Evolutionary conservation across 305 asterid genomes (phyloP).

Genomic region (Lippia alba): DNA sequence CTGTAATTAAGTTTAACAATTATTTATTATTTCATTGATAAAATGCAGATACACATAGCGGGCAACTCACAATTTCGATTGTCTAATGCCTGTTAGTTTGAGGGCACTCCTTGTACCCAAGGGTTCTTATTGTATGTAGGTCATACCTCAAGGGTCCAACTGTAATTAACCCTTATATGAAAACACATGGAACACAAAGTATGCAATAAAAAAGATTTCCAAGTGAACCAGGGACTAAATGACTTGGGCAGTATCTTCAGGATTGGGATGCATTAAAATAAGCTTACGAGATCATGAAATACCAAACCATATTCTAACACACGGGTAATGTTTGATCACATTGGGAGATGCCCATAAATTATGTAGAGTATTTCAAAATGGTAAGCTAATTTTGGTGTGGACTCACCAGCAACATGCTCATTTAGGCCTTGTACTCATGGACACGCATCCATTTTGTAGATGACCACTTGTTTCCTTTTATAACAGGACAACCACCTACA

Average conservation of each 20-base stretch:
- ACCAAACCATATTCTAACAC: slow-evolving; percentile 6
- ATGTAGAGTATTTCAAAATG: slow-evolving; percentile 20
- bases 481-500: slow-evolving; percentile 90
- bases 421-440: slow-evolving; percentile 71
- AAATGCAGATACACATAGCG: too few relatives aligned
- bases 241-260: background rate
- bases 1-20: too few relatives aligned
- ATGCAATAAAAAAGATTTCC: background rate
- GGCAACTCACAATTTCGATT: too few relatives aligned
- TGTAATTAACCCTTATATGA: too few relatives aligned
- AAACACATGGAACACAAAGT: background rate
- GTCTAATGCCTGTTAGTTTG: too few relatives aligned
- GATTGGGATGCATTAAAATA: background rate
- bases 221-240: background rate
- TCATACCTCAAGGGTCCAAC: too few relatives aligned
- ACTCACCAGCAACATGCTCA: slow-evolving; percentile 47
- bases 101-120: too few relatives aligned
- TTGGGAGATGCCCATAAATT: slow-evolving; percentile 21
- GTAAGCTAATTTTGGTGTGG: slow-evolving; percentile 18
- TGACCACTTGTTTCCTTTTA: slow-evolving; percentile 97
- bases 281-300: background rate
- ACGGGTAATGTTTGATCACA: background rate
- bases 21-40: too few relatives aligned
- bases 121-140: too few relatives aligned
- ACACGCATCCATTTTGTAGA: slow-evolving; percentile 96